A percentile compares a stretch with the other conserved stretches of the same genome.
Evolutionary conservation across 2,329 filamentous ascomycete genomes (phyloP).

Genomic region (Cercospora zeae-maydis): DNA sequence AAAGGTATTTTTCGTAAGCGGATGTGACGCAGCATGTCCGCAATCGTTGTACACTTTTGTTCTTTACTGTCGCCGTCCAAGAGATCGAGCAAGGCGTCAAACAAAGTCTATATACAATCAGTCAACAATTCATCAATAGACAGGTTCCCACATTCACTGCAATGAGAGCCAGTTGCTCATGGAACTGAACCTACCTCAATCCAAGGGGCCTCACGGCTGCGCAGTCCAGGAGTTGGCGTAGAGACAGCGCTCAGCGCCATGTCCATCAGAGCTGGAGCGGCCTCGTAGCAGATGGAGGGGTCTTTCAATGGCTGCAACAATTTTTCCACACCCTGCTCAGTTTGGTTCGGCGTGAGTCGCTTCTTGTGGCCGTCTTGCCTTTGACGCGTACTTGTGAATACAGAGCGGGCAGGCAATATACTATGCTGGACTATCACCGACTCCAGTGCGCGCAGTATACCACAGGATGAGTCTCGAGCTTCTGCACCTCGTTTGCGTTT

Average conservation of each 20-base stretch:
- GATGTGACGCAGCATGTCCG: conserved; percentile 28
- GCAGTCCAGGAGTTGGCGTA: conserved; percentile 40
- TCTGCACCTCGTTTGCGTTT: conserved; percentile 25
- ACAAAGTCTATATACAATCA: background rate
- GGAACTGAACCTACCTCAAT: conserved; percentile 33
- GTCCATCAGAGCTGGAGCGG: conserved; percentile 37
- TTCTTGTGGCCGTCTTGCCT: conserved; percentile 9
- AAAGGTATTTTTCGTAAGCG: background rate
- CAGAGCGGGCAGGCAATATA: conserved; percentile 39
- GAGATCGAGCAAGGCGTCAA: background rate
- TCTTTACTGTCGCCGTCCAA: background rate
- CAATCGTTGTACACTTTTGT: background rate
- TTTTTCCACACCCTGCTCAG: background rate
- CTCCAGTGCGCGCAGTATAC: conserved; percentile 17
- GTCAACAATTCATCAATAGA: background rate
- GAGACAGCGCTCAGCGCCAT: conserved; percentile 42
- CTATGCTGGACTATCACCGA: conserved; percentile 42
- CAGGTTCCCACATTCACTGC: background rate
- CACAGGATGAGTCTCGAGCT: background rate
- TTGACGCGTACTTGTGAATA: conserved; percentile 34
- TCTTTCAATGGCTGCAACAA: conserved; percentile 8
- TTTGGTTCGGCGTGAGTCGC: background rate
- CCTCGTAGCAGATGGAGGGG: background rate
- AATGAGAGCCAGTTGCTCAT: background rate
- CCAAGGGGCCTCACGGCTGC: conserved; percentile 44